Evolutionary conservation across 306 rosid genomes (phyloP), one percentile per base, ranked within the genome.

Genomic region (Quercus berberidifolia): DNA sequence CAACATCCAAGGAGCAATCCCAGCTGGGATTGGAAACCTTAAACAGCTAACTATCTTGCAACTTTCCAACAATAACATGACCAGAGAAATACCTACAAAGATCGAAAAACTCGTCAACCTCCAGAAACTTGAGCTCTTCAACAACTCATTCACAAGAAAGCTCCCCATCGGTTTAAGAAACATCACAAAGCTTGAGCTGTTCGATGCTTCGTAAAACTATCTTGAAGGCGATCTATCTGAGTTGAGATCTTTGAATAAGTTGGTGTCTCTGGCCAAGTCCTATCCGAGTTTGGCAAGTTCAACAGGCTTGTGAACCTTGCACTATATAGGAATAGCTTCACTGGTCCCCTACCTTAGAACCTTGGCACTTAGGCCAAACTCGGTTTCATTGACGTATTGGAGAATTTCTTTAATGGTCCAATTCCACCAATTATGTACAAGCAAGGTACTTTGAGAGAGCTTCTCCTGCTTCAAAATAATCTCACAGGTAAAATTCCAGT

Each of bases 361-460:
- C 14, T 90, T 18, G 99, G 99, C 14, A 93, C 93, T 6, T 91
- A 88, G 98, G 28, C 96, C 0, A 76, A 83, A 23, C 79, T 88
- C 20, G 7, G n/a, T 55, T 91, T 20, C 92, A 91, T 95, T 5
- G 98, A 95, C 71, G 93, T 85, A 6, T 89, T 97, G 4, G 96
- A 90, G 76, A 95, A 95, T 76, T 78, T 80, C 19, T 30, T 95
- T 63, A 77, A 89, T 1, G 99, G 99, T 55, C 65, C 87, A 15
- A 88, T 95, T 78, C 99, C 99, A 10, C 93, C 97, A 1, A 78
- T 91, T 25, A 93, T 95, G 99, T 95, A 98, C 71, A 85, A 69
- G 3, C 81, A 57, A 70, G 93, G 98, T 54, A 88, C 80, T 63
- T 88, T 93, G 97, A 9, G 0, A 0, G 80, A n/a, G n/a, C 82